phyloP scores from a whole-genome alignment of 140 eudicot species.

The Oenanthe javanica region DNA sequence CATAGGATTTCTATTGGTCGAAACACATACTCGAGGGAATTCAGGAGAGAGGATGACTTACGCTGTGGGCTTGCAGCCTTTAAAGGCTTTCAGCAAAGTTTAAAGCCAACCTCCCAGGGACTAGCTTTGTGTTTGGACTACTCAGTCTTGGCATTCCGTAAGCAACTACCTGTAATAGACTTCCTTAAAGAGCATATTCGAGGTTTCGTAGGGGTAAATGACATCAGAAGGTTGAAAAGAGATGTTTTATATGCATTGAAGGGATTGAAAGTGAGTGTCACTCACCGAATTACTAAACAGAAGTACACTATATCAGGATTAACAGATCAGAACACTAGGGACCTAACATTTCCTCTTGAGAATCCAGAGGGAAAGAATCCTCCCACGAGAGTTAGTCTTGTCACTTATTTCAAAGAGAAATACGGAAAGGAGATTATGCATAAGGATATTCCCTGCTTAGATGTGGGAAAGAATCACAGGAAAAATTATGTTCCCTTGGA shows the following conservation, averaged over 20 bases:
- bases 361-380: slow-evolving; percentile 30
- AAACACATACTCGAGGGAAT: slow-evolving; percentile 21
- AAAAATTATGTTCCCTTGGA: slow-evolving; percentile 38
- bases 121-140: slow-evolving; percentile 41
- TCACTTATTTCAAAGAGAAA: slow-evolving; percentile 34
- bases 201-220: slow-evolving; percentile 14
- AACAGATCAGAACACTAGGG: slow-evolving; percentile 18
- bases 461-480: slow-evolving; percentile 27
- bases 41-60: slow-evolving; percentile 18
- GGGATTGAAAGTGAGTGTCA: slow-evolving; percentile 38
- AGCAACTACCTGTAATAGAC: slow-evolving; percentile 37
- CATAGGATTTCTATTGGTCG: slow-evolving; percentile 30
- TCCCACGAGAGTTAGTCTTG: slow-evolving; percentile 14
- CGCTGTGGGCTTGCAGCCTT: slow-evolving; percentile 36
- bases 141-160: slow-evolving; percentile 33
- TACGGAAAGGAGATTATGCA: slow-evolving; percentile 20
- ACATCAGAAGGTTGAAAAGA: slow-evolving; percentile 9
- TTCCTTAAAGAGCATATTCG: slow-evolving; percentile 33
- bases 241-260: slow-evolving; percentile 17
- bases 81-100: slow-evolving; percentile 42
- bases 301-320: slow-evolving; percentile 35
- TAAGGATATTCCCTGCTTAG: slow-evolving; percentile 38
- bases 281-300: slow-evolving; percentile 44
- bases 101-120: slow-evolving; percentile 44
- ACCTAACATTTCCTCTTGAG: slow-evolving; percentile 20